Evolutionary conservation across 495 filamentous ascomycete species (phyloP).

Genomic region (Trichocladium antarcticum): DNA sequence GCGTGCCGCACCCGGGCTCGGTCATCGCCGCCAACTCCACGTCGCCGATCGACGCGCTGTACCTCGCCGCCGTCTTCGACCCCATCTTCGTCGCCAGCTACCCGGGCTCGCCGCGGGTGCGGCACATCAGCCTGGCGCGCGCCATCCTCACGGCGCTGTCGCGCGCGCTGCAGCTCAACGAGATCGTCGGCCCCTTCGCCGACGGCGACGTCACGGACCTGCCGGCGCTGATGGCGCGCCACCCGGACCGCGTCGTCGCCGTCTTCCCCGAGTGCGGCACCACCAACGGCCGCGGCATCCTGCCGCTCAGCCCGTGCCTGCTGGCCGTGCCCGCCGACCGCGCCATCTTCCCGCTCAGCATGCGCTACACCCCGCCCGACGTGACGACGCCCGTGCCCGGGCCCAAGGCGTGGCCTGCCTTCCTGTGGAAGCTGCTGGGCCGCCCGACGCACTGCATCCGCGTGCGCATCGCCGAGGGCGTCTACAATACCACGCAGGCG

Average conservation of each 20-base stretch:
- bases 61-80: constrained; percentile 94
- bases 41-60: constrained; percentile 83
- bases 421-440: constrained; percentile 79
- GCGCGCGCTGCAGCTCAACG: constrained; percentile 33
- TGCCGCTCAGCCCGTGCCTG: constrained; percentile 67
- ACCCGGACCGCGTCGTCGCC: constrained; percentile 66
- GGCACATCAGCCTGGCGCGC: constrained; percentile 59
- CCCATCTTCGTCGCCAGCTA: constrained; percentile 83
- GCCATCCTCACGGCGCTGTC: constrained; percentile 67
- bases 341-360: constrained; percentile 76
- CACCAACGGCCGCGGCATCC: constrained; percentile 84
- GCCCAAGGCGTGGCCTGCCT: constrained; percentile 40
- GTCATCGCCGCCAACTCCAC: constrained; percentile 87
- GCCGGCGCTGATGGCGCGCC: constrained; percentile 45
- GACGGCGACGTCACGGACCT: constrained; percentile 43
- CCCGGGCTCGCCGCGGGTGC: constrained; percentile 59
- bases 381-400: constrained; percentile 83
- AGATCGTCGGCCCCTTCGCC: constrained; percentile 20
- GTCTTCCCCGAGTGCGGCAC: constrained; percentile 90
- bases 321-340: constrained; percentile 49
- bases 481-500: constrained; percentile 33
- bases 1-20: constrained; percentile 62
- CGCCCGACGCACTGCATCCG: constrained; percentile 79
- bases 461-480: constrained; percentile 71
- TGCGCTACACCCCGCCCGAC: constrained; percentile 80